Evolutionary conservation across 129 eudicot species (phyloP).

Genomic region (Centrapalus pauciflorus): DNA sequence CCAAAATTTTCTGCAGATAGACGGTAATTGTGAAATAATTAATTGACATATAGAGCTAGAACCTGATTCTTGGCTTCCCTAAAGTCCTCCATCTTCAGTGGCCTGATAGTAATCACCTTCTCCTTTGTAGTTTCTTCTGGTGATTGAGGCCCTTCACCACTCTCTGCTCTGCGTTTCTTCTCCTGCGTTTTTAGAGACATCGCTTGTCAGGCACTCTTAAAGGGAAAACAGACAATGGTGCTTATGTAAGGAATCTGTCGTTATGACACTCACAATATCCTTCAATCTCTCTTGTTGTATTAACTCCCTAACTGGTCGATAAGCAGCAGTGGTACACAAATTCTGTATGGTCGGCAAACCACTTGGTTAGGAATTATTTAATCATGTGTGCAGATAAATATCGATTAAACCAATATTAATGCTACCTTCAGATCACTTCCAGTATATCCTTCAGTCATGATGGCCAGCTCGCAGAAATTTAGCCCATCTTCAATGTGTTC

Average conservation of each 20-base stretch:
- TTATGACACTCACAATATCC: slow-evolving; percentile 50
- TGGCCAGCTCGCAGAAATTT: slow-evolving; percentile 63
- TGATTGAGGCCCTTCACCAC: slow-evolving; percentile 24
- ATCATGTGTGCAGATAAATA: neutral
- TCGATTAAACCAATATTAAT: neutral
- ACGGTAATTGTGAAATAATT: neutral
- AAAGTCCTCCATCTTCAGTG: slow-evolving; percentile 82
- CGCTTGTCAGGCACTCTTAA: neutral
- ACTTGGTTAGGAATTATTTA: neutral
- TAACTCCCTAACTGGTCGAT: slow-evolving; percentile 90
- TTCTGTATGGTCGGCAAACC: slow-evolving; percentile 40
- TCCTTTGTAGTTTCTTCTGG: slow-evolving; percentile 46
- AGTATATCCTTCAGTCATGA: slow-evolving; percentile 82
- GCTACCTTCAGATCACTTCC: slow-evolving; percentile 94
- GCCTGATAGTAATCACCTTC: slow-evolving; percentile 63
- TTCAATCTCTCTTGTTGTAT: slow-evolving; percentile 79
- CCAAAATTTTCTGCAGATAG: too few species aligned
- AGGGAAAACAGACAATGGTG: neutral
- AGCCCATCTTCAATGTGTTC: slow-evolving; percentile 56
- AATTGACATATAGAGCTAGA: neutral
- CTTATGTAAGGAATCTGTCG: neutral
- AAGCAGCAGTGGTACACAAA: slow-evolving; percentile 90
- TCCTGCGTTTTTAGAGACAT: slow-evolving; percentile 38
- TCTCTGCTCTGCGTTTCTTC: slow-evolving; percentile 48
- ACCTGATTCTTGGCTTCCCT: slow-evolving; percentile 91